Base-by-base conservation (phyloP, 148 eudicot species). In the Cornus florida region DNA sequence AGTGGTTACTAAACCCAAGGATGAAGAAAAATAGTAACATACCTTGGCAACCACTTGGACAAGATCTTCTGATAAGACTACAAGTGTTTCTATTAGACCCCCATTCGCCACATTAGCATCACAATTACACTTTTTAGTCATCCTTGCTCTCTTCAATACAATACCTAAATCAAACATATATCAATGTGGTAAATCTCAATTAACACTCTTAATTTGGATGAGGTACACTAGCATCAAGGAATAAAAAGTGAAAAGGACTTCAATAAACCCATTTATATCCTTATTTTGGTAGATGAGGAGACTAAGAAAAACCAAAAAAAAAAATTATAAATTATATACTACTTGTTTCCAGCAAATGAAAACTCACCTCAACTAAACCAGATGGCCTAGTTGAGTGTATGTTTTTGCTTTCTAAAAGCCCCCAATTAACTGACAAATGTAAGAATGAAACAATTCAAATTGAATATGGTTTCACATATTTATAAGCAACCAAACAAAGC, bases 1-100 rank as follows among this genome's bases (percentile, higher is more conserved):
- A 38, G 7, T 6, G 64, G 23, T 57, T 38, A 71, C 57, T 60
- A n/a, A 64, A n/a, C 50, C 57, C 28, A 22, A 75, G 5, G 41
- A 13, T 50, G 60, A 32, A 78, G 48, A 41, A 59, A 53, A 73
- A 70, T 23, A 39, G 48, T 50, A 56, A 71, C 84, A 69, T 74
- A 82, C 99, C 99, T 92, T 90, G 53, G 90, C 93, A 86, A 94
- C 90, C 71, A 96, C 93, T 96, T 96, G 98, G 78, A 96, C 95
- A 46, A 96, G 95, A 90, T 96, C 97, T 69, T 85, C 88, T 0
- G 93, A 88, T 70, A 65, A 86, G 43, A 96, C 85, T 48, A 92
- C 80, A 68, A 96, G 91, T 69, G 99, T 96, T 31, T 92, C 95
- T 76, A 92, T 82, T 35, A 91, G 66, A 75, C 78, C 87, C 69